Percentiles rank a stretch among this genome's conserved stretches.
Evolutionary conservation across 2,329 filamentous ascomycete genomes (phyloP).

Genomic region (Polytolypa hystricis): DNA sequence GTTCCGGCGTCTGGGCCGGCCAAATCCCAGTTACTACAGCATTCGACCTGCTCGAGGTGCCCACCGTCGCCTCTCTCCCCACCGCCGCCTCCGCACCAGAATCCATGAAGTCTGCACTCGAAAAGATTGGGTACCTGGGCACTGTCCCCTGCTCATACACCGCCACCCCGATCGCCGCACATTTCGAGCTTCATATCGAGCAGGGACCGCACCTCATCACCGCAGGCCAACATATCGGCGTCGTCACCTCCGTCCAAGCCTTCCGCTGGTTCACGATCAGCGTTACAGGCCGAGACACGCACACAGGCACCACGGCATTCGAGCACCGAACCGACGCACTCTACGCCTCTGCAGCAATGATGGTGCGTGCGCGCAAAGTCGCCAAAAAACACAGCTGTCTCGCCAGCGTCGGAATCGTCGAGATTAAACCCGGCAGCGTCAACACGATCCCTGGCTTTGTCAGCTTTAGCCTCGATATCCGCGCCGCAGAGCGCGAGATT

Average conservation of each 20-base stretch:
- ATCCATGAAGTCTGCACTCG: conserved; percentile 57
- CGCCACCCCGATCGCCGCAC: conserved; percentile 56
- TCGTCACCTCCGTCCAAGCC: conserved; percentile 62
- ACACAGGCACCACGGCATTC: conserved; percentile 65
- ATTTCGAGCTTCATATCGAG: conserved; percentile 79
- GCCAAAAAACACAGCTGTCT: conserved; percentile 51
- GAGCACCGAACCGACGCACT: conserved; percentile 56
- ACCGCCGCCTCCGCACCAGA: conserved; percentile 42
- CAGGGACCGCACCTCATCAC: conserved; percentile 67
- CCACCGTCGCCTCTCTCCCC: conserved; percentile 31
- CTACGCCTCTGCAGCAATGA: conserved; percentile 56
- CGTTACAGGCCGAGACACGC: conserved; percentile 55
- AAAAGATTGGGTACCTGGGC: conserved; percentile 62
- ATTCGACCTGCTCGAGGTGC: conserved; percentile 52
- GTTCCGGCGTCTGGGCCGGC: conserved; percentile 69
- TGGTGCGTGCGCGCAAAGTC: conserved; percentile 52
- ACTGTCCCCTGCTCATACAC: conserved; percentile 44
- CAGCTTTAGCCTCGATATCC: conserved; percentile 57
- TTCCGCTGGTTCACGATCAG: conserved; percentile 64
- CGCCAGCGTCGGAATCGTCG: conserved; percentile 60
- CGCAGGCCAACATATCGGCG: conserved; percentile 51
- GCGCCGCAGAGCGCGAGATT: conserved; percentile 45
- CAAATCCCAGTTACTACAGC: conserved; percentile 52
- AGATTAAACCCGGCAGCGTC: conserved; percentile 54
- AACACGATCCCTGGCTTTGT: conserved; percentile 64